phyloP scores from a whole-genome alignment of 345 rosid species.

The Eucalyptus globulus region DNA sequence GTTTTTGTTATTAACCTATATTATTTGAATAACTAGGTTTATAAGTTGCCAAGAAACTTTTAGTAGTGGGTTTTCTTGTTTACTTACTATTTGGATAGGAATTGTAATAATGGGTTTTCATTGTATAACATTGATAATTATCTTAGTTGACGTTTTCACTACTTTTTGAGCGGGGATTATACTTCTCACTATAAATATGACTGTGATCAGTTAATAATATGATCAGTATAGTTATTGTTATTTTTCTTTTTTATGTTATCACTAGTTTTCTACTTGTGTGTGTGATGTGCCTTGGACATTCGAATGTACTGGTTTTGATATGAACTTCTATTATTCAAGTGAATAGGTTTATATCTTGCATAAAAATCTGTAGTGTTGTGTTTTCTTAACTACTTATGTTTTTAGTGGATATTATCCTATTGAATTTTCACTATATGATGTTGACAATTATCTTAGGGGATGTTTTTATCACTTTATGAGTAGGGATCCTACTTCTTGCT shows the following conservation, averaged over 20 bases:
- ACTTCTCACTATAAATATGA: neutral
- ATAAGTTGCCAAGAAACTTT: neutral
- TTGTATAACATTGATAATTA: neutral
- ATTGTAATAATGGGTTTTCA: neutral
- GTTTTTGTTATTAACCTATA: neutral
- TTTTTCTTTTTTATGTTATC: neutral
- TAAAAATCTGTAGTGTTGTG: neutral
- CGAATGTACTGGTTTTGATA: too few species aligned
- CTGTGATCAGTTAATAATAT: neutral
- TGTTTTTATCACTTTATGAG: too few species aligned
- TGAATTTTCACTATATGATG: neutral
- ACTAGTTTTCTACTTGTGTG: neutral
- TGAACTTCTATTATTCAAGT: neutral
- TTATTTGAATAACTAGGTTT: neutral
- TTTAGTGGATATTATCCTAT: neutral
- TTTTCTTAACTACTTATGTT: neutral
- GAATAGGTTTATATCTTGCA: too few species aligned
- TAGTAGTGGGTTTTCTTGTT: neutral
- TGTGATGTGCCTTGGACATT: too few species aligned
- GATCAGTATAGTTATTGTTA: neutral
- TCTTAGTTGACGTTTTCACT: neutral
- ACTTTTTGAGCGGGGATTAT: neutral
- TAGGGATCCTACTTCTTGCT: too few species aligned
- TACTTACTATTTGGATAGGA: neutral
- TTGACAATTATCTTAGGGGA: too few species aligned